Base-by-base conservation (phyloP, 1,284 basidiomycete species). In the Marasmius sp. region DNA sequence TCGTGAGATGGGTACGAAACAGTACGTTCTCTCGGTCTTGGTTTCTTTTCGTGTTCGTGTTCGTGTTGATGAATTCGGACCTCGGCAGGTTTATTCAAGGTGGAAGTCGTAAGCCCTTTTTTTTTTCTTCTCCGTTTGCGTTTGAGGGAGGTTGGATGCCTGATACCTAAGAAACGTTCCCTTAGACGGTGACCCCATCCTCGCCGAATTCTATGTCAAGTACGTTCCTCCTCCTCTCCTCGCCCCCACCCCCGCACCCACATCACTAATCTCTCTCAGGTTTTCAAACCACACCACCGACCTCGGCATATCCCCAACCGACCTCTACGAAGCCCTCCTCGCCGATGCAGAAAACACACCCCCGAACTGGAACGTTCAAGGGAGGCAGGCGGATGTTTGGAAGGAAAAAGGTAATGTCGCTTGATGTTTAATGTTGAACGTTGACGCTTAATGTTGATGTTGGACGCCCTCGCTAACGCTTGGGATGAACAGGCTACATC, bases 121-220 rank as follows among this genome's bases (percentile, higher is more conserved):
- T 16, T 18, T 54, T 16, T 14, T 55, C 82, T 18, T 45, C 33
- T 16, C 18, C 50, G 34, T 8, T 27, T n/a, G 22, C 8, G 6
- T 51, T 36, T 27, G 20, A 20, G 27, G 27, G 16, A 34, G 11
- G 47, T 87, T 48, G 85, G 87, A 70, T 85, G 86, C 8, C 85
- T 85, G 34, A 87, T 84, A 65, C 82, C 85, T 87, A 8, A 60
- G 45, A 48, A 55, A 27, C 34, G 22, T 27, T 50, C 27, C 20
- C 20, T 54, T 58, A 87, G 85, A 88, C 64, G 86, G 77, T 0
- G 85, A 88, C 66, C 85, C 85, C 0, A 86, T 88, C 53, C 72
- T 88, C 1, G 83, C 79, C 14, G 86, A 89, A 70, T 87, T 87
- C 72, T 83, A 83, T 63, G 84, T 88, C 54, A 89, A 88, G 85